Percentiles rank a stretch among this genome's conserved stretches.
Conservation (phyloP, 176 grass and related monocot genomes). For the Chrysopogon serrulatus region DNA sequence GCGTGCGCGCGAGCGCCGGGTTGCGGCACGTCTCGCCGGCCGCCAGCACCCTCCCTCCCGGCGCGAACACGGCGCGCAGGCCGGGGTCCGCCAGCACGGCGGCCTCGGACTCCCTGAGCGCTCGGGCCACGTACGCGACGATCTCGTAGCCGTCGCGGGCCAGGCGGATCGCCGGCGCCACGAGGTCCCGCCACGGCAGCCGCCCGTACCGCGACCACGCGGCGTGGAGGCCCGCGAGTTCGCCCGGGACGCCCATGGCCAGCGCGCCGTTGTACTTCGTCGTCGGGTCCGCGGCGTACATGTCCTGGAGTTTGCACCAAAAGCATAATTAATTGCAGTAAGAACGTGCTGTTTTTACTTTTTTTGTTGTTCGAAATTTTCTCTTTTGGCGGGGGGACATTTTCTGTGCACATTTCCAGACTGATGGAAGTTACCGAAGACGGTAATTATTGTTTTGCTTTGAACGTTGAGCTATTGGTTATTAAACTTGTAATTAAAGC, state of each 20-base stretch:
- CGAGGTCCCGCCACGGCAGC: conserved; percentile 62
- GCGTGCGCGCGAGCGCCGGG: conserved; percentile 45
- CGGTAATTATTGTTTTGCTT: neutral
- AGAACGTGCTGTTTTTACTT: neutral
- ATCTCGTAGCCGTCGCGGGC: conserved; percentile 63
- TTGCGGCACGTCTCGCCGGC: conserved; percentile 71
- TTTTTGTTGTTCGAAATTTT: neutral
- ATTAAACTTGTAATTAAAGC: no score
- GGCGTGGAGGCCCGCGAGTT: conserved; percentile 73
- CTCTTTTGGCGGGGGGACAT: neutral
- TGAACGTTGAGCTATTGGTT: neutral
- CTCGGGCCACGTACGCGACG: conserved; percentile 36
- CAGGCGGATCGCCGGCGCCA: conserved; percentile 64
- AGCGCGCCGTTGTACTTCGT: conserved; percentile 58
- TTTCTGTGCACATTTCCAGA: neutral
- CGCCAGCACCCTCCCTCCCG: conserved; percentile 38
- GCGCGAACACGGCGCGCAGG: conserved; percentile 61
- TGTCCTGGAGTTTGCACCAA: conserved; percentile 46
- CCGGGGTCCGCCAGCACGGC: conserved; percentile 74
- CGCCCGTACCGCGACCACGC: conserved; percentile 69
- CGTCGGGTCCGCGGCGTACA: conserved; percentile 59
- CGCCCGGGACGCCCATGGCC: conserved; percentile 81
- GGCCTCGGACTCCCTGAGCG: conserved; percentile 13
- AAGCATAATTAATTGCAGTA: no score
- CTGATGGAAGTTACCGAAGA: neutral